phyloP scores from a whole-genome alignment of 2,329 filamentous ascomycete genomes.

The Capronia americana region DNA sequence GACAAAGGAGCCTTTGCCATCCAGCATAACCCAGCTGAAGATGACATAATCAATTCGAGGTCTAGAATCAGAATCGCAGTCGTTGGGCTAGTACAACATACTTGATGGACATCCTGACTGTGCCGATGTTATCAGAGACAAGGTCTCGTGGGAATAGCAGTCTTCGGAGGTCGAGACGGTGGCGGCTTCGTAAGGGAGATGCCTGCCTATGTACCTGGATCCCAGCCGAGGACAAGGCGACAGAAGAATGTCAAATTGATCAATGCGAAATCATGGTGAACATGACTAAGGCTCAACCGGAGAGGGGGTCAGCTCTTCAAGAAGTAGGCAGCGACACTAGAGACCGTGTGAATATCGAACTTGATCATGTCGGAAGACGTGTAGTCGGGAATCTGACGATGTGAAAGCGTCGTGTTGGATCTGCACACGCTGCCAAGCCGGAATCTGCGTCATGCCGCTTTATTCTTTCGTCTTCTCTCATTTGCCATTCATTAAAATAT shows the following conservation, averaged over 20 bases:
- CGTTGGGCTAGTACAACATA: background rate
- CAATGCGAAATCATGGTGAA: background rate
- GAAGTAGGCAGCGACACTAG: background rate
- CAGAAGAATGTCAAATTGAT: background rate
- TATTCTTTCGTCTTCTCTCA: background rate
- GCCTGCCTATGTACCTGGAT: background rate
- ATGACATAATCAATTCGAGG: constrained; percentile 45
- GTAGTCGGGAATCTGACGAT: background rate
- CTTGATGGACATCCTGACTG: constrained; percentile 19
- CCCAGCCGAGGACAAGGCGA: background rate
- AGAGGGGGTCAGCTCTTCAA: background rate
- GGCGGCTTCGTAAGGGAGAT: background rate
- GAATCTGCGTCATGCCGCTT: background rate
- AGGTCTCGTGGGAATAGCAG: background rate
- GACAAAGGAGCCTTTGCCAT: constrained; percentile 74
- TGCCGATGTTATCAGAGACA: background rate
- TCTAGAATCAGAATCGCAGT: background rate
- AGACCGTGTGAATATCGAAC: background rate
- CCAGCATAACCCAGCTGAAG: constrained; percentile 91
- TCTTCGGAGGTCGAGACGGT: background rate
- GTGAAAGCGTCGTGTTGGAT: background rate
- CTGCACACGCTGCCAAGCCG: background rate
- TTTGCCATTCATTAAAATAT: background rate
- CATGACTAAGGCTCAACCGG: background rate
- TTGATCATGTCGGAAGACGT: background rate